These are phyloP conservation scores for Penicillium flavigenum DNA, from an alignment of 495 filamentous ascomycete species.

Conservation along the genomic window DNA sequence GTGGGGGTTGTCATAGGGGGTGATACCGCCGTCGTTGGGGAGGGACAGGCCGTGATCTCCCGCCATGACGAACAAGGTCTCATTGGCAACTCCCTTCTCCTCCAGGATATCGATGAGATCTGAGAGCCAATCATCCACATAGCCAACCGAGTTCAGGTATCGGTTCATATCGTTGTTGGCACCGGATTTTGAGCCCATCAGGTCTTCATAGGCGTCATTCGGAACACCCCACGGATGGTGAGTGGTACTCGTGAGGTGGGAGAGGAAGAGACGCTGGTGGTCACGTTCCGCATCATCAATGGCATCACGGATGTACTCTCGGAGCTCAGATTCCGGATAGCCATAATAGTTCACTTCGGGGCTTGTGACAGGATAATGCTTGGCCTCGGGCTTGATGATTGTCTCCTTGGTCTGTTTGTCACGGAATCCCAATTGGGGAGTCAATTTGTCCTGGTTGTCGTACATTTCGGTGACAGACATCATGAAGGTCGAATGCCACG, in stretches of 20 bases:
- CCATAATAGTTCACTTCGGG: slow-evolving; percentile 52
- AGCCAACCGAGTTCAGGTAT: slow-evolving; percentile 46
- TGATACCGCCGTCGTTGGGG: slow-evolving; percentile 43
- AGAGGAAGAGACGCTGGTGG: slow-evolving; percentile 47
- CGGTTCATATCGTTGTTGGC: slow-evolving; percentile 36
- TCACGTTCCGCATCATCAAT: slow-evolving; percentile 45
- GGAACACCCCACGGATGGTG: slow-evolving; percentile 49
- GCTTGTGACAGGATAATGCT: slow-evolving; percentile 37
- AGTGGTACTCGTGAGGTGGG: slow-evolving; percentile 50
- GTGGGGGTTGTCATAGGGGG: slow-evolving; percentile 52
- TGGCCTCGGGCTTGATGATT: slow-evolving; percentile 37
- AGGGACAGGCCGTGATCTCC: slow-evolving; percentile 49
- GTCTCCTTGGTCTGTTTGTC: slow-evolving; percentile 43
- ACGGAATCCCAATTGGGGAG: slow-evolving; percentile 41
- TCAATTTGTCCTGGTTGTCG: slow-evolving; percentile 44
- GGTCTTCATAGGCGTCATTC: slow-evolving; percentile 29
- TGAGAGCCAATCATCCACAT: slow-evolving; percentile 40
- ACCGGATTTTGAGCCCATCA: slow-evolving; percentile 21
- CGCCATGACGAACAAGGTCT: slow-evolving; percentile 46
- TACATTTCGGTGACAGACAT: slow-evolving; percentile 50
- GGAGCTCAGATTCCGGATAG: slow-evolving; percentile 45
- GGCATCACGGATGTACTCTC: slow-evolving; percentile 48
- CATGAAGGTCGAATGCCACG: slow-evolving; percentile 50
- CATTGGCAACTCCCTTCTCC: slow-evolving; percentile 40
- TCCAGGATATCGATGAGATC: slow-evolving; percentile 40